Evolutionary conservation across 2,329 filamentous ascomycete species (phyloP).

Genomic region (Apiospora aurea): DNA sequence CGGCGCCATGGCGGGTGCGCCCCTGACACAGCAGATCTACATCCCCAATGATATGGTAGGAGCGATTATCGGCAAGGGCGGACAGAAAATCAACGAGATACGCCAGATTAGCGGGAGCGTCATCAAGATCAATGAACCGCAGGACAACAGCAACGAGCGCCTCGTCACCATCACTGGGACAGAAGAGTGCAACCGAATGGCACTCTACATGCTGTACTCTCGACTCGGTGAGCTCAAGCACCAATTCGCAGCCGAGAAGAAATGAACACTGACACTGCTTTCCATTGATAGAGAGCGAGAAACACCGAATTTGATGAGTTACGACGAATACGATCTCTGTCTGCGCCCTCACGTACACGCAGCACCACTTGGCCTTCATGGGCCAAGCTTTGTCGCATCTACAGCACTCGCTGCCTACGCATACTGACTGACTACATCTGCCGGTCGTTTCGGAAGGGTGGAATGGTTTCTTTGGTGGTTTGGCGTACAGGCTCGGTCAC

Average conservation of each 20-base stretch:
- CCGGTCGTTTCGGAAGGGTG: constrained; percentile 19
- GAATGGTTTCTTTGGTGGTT: constrained; percentile 10
- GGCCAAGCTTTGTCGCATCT: constrained; percentile 8
- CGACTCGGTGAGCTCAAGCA: constrained; percentile 75
- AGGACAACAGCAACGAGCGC: constrained; percentile 98
- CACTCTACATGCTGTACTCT: constrained; percentile 98
- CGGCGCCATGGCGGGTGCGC: constrained; percentile 72
- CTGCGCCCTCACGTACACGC: constrained; percentile 18
- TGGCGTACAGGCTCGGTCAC: constrained; percentile 24
- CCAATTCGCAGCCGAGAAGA: constrained; percentile 30
- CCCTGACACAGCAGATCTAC: constrained; percentile 96
- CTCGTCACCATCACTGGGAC: constrained; percentile 97
- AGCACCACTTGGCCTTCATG: neutral
- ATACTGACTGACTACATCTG: constrained; percentile 13
- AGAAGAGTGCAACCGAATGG: constrained; percentile 99
- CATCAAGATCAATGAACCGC: constrained; percentile 99
- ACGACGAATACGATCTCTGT: constrained; percentile 27
- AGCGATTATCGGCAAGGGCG: constrained; percentile 98
- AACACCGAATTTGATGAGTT: constrained; percentile 68
- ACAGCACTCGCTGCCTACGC: constrained; percentile 15
- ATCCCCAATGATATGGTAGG: constrained; percentile 99
- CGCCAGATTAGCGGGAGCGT: constrained; percentile 96
- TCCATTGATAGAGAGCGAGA: constrained; percentile 69
- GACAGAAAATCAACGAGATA: constrained; percentile 99
- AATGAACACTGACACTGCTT: constrained; percentile 27